Percentiles rank a stretch among this genome's conserved stretches.
phyloP scores from a whole-genome alignment of 257 asterid species.

The Solanum habrochaites region DNA sequence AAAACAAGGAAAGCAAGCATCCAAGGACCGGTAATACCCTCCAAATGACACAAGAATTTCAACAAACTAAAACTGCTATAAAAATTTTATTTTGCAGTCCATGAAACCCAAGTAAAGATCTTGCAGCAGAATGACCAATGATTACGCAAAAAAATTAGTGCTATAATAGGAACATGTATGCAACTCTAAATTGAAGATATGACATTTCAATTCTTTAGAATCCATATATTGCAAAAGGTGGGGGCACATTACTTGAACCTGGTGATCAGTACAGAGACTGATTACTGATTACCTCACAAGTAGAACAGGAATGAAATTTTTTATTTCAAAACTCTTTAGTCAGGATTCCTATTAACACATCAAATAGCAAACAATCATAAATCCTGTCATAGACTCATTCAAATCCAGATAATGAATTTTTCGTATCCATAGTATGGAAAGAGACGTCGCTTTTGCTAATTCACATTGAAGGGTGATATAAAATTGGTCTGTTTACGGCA shows the following conservation, averaged over 20 bases:
- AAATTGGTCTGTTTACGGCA: background rate
- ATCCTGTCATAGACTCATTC: background rate
- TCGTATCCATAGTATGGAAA: background rate
- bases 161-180: background rate
- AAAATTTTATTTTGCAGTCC: background rate
- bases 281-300: background rate
- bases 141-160: background rate
- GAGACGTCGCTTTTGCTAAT: background rate
- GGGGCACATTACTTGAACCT: background rate
- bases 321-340: background rate
- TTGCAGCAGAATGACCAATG: background rate
- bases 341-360: background rate
- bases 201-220: background rate
- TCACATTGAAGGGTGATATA: background rate
- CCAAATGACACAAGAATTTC: background rate
- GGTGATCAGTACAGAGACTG: background rate
- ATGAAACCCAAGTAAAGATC: background rate
- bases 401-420: background rate
- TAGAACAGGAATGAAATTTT: background rate
- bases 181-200: background rate
- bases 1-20: background rate
- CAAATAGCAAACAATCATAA: background rate
- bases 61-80: background rate
- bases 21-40: background rate
- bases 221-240: background rate